Percentiles rank a stretch among this genome's conserved stretches.
Conservation (phyloP, 2,329 filamentous ascomycete species). For the Fusarium nisikadoi region DNA sequence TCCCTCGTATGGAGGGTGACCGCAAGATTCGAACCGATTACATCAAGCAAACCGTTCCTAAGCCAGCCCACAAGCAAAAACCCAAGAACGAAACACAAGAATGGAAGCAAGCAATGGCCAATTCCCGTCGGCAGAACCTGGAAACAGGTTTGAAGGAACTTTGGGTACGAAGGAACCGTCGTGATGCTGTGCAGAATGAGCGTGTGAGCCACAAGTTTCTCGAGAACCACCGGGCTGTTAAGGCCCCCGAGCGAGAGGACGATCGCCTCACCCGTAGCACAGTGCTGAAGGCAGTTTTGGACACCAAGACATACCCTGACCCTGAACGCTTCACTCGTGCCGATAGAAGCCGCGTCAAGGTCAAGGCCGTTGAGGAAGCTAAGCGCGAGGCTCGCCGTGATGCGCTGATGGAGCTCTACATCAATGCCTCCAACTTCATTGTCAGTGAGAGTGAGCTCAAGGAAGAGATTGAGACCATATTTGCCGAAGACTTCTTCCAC, state of each 20-base stretch:
- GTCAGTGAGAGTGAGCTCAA: slow-evolving; percentile 82
- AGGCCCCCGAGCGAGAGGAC: slow-evolving; percentile 77
- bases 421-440: slow-evolving; percentile 89
- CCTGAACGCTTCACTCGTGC: slow-evolving; percentile 69
- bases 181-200: slow-evolving; percentile 49
- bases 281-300: slow-evolving; percentile 62
- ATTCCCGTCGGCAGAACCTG: slow-evolving; percentile 76
- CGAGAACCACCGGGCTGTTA: slow-evolving; percentile 59
- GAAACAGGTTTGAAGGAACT: slow-evolving; percentile 76
- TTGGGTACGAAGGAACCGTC: slow-evolving; percentile 69
- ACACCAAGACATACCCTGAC: slow-evolving; percentile 67
- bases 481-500: slow-evolving; percentile 70
- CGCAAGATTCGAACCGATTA: slow-evolving; percentile 72
- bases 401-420: slow-evolving; percentile 86
- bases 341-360: slow-evolving; percentile 56
- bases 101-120: slow-evolving; percentile 81
- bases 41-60: slow-evolving; percentile 67
- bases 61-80: slow-evolving; percentile 56
- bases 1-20: slow-evolving; percentile 66
- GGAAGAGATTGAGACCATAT: slow-evolving; percentile 77
- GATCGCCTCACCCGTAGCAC: slow-evolving; percentile 79
- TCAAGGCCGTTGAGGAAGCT: slow-evolving; percentile 53
- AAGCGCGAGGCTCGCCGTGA: slow-evolving; percentile 72
- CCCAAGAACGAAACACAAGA: slow-evolving; percentile 54
- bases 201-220: slow-evolving; percentile 60